Conservation (phyloP, 2,329 filamentous ascomycete species). For the Didymellaceae sp. region DNA sequence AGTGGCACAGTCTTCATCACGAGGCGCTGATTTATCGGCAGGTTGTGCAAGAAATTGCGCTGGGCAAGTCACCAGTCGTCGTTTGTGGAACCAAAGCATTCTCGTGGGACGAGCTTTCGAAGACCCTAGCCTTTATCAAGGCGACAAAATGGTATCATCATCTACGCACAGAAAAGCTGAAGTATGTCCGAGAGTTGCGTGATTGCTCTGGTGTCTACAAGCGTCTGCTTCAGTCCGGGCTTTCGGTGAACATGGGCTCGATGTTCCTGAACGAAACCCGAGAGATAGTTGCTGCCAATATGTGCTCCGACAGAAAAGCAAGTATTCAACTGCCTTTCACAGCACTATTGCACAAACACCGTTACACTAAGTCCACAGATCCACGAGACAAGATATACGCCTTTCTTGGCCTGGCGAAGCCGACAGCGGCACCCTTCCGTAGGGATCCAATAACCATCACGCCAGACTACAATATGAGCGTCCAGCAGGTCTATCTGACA, state of each 20-base stretch:
- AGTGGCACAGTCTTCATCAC: not conserved
- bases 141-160: conserved; percentile 36
- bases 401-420: conserved; percentile 33
- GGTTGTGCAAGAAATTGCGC: conserved; percentile 39
- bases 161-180: conserved; percentile 35
- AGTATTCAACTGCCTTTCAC: conserved; percentile 20
- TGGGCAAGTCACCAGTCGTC: conserved; percentile 28
- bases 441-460: conserved; percentile 20
- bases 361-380: conserved; percentile 34
- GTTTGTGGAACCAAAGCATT: conserved; percentile 30
- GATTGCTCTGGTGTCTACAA: conserved; percentile 33
- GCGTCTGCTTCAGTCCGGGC: conserved; percentile 15
- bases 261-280: conserved; percentile 34
- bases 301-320: not conserved
- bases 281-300: conserved; percentile 11
- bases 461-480: conserved; percentile 31
- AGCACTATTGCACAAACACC: conserved; percentile 32
- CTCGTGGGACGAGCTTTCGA: conserved; percentile 31
- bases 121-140: conserved; percentile 32
- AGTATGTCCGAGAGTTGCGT: conserved; percentile 21
- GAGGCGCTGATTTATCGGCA: conserved; percentile 2
- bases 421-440: conserved; percentile 27
- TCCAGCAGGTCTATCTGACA: conserved; percentile 30
- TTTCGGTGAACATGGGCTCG: conserved; percentile 26
- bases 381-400: conserved; percentile 41